phyloP scores from a whole-genome alignment of 163 green algal species.

The Scenedesmus sp. region DNA sequence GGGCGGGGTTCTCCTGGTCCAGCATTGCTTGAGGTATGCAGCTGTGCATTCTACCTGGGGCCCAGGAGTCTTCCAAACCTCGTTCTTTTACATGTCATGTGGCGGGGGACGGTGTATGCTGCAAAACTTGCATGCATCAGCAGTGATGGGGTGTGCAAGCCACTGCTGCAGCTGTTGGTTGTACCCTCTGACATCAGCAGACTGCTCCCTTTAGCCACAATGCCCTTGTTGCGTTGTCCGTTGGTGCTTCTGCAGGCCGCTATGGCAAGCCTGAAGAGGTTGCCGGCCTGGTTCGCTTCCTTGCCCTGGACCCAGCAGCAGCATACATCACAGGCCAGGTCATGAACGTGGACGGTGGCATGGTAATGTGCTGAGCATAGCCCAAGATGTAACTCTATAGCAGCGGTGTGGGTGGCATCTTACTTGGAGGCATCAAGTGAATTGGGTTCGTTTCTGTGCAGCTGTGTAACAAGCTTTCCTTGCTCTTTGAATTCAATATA shows the following conservation, averaged over 20 bases:
- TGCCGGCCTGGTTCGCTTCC: constrained; percentile 96
- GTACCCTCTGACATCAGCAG: background rate
- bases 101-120: too few species aligned
- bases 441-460: background rate
- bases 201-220: background rate
- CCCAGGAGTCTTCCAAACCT: too few species aligned
- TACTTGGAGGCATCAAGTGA: too few species aligned
- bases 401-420: background rate
- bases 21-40: too few species aligned
- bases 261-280: constrained; percentile 98
- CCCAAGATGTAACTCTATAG: background rate
- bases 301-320: constrained; percentile 95
- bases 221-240: background rate
- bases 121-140: too few species aligned
- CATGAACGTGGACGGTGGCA: constrained; percentile 93
- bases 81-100: too few species aligned
- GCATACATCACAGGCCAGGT: constrained; percentile 99
- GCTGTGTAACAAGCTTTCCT: background rate
- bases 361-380: constrained; percentile 90
- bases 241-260: constrained; percentile 69
- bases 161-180: background rate
- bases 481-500: background rate
- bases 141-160: too few species aligned
- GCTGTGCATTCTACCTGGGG: too few species aligned
- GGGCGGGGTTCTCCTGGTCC: too few species aligned